A percentile compares a stretch with the other conserved stretches of the same genome.
These are phyloP conservation scores for Patellifolia procumbens DNA, from an alignment of 179 eudicot species.

Conservation along the genomic window DNA sequence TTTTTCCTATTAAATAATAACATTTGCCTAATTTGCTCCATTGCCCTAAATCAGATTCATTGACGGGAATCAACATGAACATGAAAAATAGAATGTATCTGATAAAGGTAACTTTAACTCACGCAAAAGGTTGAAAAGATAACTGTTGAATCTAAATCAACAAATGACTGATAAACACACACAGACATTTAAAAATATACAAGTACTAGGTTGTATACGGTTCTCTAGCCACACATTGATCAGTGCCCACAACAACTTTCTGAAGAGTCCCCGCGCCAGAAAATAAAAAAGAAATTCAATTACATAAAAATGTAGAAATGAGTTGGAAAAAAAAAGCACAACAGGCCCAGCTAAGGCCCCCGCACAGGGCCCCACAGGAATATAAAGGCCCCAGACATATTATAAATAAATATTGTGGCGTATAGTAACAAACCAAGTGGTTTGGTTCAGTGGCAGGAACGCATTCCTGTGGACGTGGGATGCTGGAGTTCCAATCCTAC, in stretches of 20 bases:
- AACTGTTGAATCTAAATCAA: background rate
- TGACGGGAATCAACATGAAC: background rate
- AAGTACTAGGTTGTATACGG: background rate
- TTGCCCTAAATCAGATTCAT: background rate
- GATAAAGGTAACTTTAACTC: background rate
- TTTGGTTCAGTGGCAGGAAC: too few species aligned
- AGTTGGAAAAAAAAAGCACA: too few species aligned
- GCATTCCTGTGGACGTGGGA: too few species aligned
- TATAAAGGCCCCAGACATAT: too few species aligned
- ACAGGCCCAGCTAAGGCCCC: too few species aligned
- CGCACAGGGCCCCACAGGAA: too few species aligned
- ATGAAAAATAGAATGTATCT: background rate
- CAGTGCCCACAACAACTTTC: background rate
- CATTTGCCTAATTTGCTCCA: background rate
- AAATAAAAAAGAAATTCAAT: too few species aligned
- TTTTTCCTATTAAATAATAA: background rate
- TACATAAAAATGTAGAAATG: too few species aligned
- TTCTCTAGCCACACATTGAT: background rate
- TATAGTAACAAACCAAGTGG: too few species aligned
- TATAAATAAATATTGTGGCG: too few species aligned
- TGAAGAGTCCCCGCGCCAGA: too few species aligned
- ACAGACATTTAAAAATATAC: background rate
- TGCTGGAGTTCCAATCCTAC: too few species aligned
- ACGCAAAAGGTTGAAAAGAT: background rate
- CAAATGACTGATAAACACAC: background rate